Evolutionary conservation across 2,329 filamentous ascomycete genomes (phyloP), one percentile per base, ranked within the genome.

Genomic region (Dissoconium aciculare): DNA sequence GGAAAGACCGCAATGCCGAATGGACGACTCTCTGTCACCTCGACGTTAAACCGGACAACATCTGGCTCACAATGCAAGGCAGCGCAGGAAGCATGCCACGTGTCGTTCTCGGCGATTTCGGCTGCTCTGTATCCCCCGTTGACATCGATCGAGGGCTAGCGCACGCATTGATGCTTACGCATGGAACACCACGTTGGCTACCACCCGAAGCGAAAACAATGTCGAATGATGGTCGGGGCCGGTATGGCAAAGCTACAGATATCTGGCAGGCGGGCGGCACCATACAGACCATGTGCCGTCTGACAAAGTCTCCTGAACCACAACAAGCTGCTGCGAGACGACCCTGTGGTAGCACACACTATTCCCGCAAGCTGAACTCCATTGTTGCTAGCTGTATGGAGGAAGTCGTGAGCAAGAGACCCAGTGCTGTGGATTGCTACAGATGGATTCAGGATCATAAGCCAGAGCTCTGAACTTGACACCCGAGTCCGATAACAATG

Each of bases 1-100:
- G 19, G 9, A 16, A 16, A 13, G 9, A 25, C 11, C 13, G 28
- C 5, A n/a, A 15, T 8, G 12, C 25, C 5, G 23, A 30, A 10
- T 44, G 43, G 43, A 38, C 40, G 13, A 34, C 34, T 5, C 31
- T 46, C 31, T 39, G 33, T 26, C 41, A 45, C 24, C 36, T 42
- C 21, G 32, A 45, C 26, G 30, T 41, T 19, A 38, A 40, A 28
- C 39, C 43, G 1, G 24, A 21, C 17, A 44, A 40, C 32, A 30
- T 46, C 11, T 35, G 28, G 24, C 30, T 38, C 10, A 35, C 36
- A 13, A 28, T 31, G 4, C 25, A 17, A 11, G 17, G 19, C 17
- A 19, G 19, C 27, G 17, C 16, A 4, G 23, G 17, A 11, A 17
- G 13, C 4, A 35, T 27, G 17, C 41, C 41, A 4, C 25, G 39